These are phyloP conservation scores for Mucor circinelloides DNA, from an alignment of 371 early-diverging fungal genomes.

Conservation along the genomic window DNA sequence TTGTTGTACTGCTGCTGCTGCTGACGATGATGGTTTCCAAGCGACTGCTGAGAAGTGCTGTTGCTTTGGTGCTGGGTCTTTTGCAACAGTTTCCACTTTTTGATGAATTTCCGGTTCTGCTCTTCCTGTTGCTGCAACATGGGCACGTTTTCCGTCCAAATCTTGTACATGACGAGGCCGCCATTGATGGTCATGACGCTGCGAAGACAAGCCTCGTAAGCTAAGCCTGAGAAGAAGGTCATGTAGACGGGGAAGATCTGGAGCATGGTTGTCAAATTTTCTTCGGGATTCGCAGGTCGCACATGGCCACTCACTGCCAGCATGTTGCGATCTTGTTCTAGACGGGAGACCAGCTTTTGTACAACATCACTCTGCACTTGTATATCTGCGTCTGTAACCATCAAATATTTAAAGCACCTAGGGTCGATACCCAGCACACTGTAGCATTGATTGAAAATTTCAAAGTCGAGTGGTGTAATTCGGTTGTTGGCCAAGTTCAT, in stretches of 20 bases:
- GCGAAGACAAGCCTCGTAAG: constrained; percentile 52
- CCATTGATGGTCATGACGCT: constrained; percentile 45
- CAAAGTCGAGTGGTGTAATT: constrained; percentile 50
- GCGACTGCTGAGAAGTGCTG: not conserved
- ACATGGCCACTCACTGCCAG: constrained; percentile 52
- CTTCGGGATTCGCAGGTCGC: constrained; percentile 51
- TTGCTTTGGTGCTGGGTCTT: not conserved
- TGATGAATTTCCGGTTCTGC: not conserved
- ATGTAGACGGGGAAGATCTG: constrained; percentile 50
- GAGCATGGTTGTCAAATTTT: constrained; percentile 49
- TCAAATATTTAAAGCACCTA: constrained; percentile 46
- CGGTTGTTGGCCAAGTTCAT: constrained; percentile 43
- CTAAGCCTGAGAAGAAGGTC: constrained; percentile 39
- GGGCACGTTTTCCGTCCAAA: constrained; percentile 31
- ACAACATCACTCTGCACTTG: constrained; percentile 44
- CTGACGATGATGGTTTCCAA: not conserved
- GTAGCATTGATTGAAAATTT: constrained; percentile 50
- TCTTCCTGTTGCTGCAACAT: not conserved
- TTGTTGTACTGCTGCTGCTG: not conserved
- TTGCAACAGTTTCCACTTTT: constrained; percentile 1
- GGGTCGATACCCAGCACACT: constrained; percentile 50
- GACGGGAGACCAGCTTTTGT: constrained; percentile 31
- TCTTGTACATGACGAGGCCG: constrained; percentile 50
- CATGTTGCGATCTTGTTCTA: constrained; percentile 41
- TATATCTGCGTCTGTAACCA: constrained; percentile 50